phyloP scores from a whole-genome alignment of 768 basidiomycete species.

The Candolleomyces efflorescens region DNA sequence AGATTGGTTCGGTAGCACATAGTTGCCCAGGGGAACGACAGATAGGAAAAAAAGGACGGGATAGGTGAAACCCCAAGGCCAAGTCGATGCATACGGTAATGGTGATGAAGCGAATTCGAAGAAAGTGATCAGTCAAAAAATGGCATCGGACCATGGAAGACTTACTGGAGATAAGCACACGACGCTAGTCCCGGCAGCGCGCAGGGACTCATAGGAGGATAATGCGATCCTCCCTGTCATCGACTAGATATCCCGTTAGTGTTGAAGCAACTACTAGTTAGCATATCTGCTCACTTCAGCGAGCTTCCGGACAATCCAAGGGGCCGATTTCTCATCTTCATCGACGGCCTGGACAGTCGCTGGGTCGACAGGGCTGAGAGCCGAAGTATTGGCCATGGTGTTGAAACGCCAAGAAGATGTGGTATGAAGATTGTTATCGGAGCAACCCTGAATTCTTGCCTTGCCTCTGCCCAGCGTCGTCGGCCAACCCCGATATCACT shows the following conservation, averaged over 20 bases:
- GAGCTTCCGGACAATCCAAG: slow-evolving; percentile 63
- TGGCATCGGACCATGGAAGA: too few species aligned
- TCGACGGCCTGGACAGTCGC: slow-evolving; percentile 26
- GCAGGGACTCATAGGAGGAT: slow-evolving; percentile 59
- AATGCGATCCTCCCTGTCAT: slow-evolving; percentile 61
- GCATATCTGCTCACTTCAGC: slow-evolving; percentile 47
- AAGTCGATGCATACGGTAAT: too few species aligned
- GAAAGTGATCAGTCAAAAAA: background rate
- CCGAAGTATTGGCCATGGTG: slow-evolving; percentile 22
- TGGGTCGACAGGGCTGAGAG: slow-evolving; percentile 48
- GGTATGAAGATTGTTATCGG: background rate
- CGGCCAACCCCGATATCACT: too few species aligned
- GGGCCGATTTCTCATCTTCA: slow-evolving; percentile 53
- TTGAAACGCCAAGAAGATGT: background rate
- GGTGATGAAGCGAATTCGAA: too few species aligned
- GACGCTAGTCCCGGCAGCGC: slow-evolving; percentile 54
- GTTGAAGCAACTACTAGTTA: background rate
- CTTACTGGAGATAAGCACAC: slow-evolving; percentile 60
- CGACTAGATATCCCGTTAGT: slow-evolving; percentile 33
- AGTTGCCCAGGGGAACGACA: too few species aligned
- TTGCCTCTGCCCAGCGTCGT: too few species aligned
- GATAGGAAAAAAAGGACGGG: too few species aligned
- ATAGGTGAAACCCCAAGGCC: too few species aligned
- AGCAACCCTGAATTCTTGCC: background rate
- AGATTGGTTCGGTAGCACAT: too few species aligned